These are phyloP conservation scores for Fraxinus latifolia DNA, from an alignment of 305 asterid species.

Conservation along the genomic window DNA sequence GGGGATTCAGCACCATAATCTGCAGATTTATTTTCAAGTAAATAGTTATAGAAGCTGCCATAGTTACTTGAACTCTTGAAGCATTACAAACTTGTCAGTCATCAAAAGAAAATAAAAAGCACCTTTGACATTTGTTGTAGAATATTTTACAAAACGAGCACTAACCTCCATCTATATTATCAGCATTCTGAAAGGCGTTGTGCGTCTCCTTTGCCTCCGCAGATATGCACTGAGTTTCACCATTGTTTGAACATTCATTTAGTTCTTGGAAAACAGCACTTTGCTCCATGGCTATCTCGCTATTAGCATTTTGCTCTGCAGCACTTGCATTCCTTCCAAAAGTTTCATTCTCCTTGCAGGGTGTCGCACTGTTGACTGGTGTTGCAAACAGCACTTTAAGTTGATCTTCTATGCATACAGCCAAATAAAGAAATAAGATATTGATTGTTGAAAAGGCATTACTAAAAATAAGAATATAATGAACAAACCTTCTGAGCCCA, in stretches of 20 bases:
- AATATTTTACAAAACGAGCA: neutral
- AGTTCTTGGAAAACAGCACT: constrained; percentile 1
- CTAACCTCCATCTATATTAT: constrained; percentile 25
- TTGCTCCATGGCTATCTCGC: neutral
- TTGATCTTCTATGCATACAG: constrained; percentile 32
- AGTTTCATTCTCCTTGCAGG: constrained; percentile 23
- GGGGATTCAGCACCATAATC: constrained; percentile 22
- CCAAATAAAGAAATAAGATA: constrained; percentile 19
- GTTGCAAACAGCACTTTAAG: constrained; percentile 37
- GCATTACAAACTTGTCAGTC: neutral
- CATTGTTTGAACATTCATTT: constrained; percentile 3
- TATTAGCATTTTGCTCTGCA: constrained; percentile 13
- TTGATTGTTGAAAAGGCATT: neutral
- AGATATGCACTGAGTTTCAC: constrained; percentile 15
- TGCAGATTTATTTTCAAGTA: constrained; percentile 23
- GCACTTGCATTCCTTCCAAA: constrained; percentile 15
- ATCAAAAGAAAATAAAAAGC: neutral
- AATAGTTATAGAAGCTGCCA: constrained; percentile 16
- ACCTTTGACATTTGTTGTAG: neutral
- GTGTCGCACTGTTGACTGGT: constrained; percentile 26
- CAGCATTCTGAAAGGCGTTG: constrained; percentile 6
- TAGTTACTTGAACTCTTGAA: neutral
- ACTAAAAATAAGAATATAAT: constrained; percentile 1
- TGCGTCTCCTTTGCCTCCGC: constrained; percentile 21
- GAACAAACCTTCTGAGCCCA: neutral